Percentiles rank a stretch among this genome's conserved stretches.
Evolutionary conservation across 805 yeast species (phyloP).

Genomic region (Metschnikowia anglica): DNA sequence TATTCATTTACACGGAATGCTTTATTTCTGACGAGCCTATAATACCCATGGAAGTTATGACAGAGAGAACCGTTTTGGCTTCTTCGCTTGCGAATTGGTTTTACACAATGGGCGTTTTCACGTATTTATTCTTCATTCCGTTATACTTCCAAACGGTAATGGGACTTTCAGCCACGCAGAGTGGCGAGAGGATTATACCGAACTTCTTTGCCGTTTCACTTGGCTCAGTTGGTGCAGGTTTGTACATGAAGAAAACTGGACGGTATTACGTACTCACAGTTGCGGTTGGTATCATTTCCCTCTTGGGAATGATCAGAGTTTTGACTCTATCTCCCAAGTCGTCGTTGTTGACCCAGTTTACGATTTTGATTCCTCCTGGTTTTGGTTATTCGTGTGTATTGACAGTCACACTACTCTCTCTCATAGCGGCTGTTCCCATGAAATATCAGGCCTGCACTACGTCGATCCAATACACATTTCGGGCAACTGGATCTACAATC

Average conservation of each 20-base stretch:
- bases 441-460: slow-evolving; percentile 81
- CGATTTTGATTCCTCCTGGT: slow-evolving; percentile 54
- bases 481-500: slow-evolving; percentile 83
- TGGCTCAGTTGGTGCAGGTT: slow-evolving; percentile 68
- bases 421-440: slow-evolving; percentile 71
- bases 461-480: slow-evolving; percentile 83
- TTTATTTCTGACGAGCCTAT: slow-evolving; percentile 61
- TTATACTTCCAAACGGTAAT: slow-evolving; percentile 59
- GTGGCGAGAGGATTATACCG: slow-evolving; percentile 59
- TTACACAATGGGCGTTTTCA: slow-evolving; percentile 63
- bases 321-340: slow-evolving; percentile 33
- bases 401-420: slow-evolving; percentile 69
- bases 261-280: slow-evolving; percentile 53
- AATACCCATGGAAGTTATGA: slow-evolving; percentile 59
- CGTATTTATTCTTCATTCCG: slow-evolving; percentile 69
- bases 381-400: slow-evolving; percentile 64
- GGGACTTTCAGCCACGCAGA: slow-evolving; percentile 51
- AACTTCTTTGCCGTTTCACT: slow-evolving; percentile 66
- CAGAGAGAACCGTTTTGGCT: slow-evolving; percentile 58
- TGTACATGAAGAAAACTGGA: slow-evolving; percentile 67
- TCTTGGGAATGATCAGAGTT: slow-evolving; percentile 46
- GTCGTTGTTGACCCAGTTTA: slow-evolving; percentile 38
- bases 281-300: slow-evolving; percentile 40
- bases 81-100: slow-evolving; percentile 71
- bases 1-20: slow-evolving; percentile 53